Evolutionary conservation across 1,139 yeast genomes (phyloP), one percentile per base, ranked within the genome.

Genomic region (Candida sp.): DNA sequence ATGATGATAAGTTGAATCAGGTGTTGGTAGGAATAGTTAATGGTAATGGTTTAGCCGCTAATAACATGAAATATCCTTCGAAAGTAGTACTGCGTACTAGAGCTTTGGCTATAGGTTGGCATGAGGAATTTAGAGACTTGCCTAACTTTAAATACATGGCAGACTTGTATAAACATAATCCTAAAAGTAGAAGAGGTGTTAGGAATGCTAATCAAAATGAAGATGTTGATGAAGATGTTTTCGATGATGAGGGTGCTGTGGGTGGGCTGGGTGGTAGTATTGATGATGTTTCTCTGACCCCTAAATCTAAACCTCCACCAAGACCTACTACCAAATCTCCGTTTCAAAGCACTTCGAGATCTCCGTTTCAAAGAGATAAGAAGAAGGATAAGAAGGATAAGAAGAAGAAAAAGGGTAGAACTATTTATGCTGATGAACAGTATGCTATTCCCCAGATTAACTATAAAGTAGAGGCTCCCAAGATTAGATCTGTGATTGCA

Each of bases 1-100:
- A 82, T 46, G 97, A 91, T 61, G 79, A 79, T 38, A 83, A 81
- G 60, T 69, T 91, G 38, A 63, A 84, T 38, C 91, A 86, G 39
- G 77, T 90, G 32, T 70, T 90, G 50, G 75, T 77, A 37, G 70
- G 77, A 5, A 71, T 83, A 38, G 51, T 71, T 12, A 54, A 47
- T 32, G 77, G 76, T 0, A 49, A 49, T 39, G 76, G 68, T 27
- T 56, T 52, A 35, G 62, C 72, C 2, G 75, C 74, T 15, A 57
- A 64, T 22, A 81, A 76, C 6, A 54, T 60, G 5, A 49, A 60
- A 9, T 73, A 69, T 45, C 75, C 79, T 49, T 60, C 67, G 2
- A 60, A 65, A 30, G 80, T 86, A 34, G 71, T 73, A 53, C 66
- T 68, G 48, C 66, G 72, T 51, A 72, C 75, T 23, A 63, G 70